These are phyloP conservation scores for Fusarium longipes DNA, from an alignment of 2,329 filamentous ascomycete genomes.

Conservation along the genomic window DNA sequence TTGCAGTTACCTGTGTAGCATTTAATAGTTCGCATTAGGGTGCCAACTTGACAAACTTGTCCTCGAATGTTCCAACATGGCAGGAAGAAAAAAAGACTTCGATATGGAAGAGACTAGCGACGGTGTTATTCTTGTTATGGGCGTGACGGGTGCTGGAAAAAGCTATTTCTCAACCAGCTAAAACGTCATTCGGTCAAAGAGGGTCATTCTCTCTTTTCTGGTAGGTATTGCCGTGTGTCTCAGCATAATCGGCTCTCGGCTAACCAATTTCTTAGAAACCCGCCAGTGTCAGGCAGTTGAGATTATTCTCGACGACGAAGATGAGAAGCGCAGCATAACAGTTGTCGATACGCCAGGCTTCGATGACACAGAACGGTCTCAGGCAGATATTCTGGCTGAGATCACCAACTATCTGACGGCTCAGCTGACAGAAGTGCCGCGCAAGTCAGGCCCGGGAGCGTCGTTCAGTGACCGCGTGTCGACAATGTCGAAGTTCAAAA, in stretches of 20 bases:
- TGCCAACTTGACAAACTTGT: accelerated
- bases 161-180: not conserved
- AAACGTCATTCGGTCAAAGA: not conserved
- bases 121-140: not conserved
- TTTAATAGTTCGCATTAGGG: not conserved
- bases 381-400: not conserved
- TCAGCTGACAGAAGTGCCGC: not conserved
- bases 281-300: not conserved
- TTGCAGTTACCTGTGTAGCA: not conserved
- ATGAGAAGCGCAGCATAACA: not conserved
- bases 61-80: not conserved
- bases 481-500: not conserved
- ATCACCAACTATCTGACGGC: not conserved
- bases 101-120: not conserved
- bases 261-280: not conserved
- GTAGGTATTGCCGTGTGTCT: accelerated
- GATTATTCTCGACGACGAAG: not conserved
- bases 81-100: not conserved
- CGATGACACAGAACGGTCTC: not conserved
- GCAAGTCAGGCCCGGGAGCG: not conserved
- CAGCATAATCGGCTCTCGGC: accelerated
- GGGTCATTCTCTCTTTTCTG: not conserved
- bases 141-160: not conserved
- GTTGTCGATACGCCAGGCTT: constrained; percentile 1
- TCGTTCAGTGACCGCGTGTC: not conserved